Evolutionary conservation across 2,329 filamentous ascomycete species (phyloP).

Genomic region (Fusarium pininemorale): DNA sequence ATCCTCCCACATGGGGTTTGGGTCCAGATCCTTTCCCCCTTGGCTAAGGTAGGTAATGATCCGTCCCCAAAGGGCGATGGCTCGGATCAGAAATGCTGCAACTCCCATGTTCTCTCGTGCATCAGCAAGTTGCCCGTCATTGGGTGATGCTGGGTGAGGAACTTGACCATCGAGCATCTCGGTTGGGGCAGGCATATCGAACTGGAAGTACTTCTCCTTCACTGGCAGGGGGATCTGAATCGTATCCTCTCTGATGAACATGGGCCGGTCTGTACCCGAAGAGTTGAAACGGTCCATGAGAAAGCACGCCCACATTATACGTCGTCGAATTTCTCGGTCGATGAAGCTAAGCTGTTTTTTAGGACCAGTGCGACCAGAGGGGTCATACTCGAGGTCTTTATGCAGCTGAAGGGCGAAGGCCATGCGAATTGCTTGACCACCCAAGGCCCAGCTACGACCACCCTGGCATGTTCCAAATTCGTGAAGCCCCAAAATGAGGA

Average conservation of each 20-base stretch:
- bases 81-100: constrained; percentile 86
- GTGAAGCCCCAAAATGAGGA: constrained; percentile 87
- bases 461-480: constrained; percentile 98
- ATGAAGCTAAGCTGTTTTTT: constrained; percentile 81
- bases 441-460: constrained; percentile 93
- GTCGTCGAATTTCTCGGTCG: constrained; percentile 89
- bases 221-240: constrained; percentile 91
- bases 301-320: constrained; percentile 99
- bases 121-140: constrained; percentile 71
- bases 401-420: constrained; percentile 95
- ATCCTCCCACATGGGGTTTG: constrained; percentile 80
- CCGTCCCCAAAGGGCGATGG: constrained; percentile 88
- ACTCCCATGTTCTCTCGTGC: constrained; percentile 91
- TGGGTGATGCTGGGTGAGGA: constrained; percentile 67
- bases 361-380: constrained; percentile 68
- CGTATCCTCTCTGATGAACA: constrained; percentile 89
- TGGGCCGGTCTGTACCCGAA: constrained; percentile 90
- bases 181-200: constrained; percentile 89
- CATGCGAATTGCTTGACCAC: constrained; percentile 95
- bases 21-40: constrained; percentile 82
- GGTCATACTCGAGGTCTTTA: constrained; percentile 87
- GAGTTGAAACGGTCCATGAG: constrained; percentile 98
- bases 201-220: constrained; percentile 87
- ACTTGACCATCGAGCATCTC: constrained; percentile 81
- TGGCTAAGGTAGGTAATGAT: constrained; percentile 92